phyloP scores from a whole-genome alignment of 176 grass and related monocot species.

The Chrysopogon serrulatus region DNA sequence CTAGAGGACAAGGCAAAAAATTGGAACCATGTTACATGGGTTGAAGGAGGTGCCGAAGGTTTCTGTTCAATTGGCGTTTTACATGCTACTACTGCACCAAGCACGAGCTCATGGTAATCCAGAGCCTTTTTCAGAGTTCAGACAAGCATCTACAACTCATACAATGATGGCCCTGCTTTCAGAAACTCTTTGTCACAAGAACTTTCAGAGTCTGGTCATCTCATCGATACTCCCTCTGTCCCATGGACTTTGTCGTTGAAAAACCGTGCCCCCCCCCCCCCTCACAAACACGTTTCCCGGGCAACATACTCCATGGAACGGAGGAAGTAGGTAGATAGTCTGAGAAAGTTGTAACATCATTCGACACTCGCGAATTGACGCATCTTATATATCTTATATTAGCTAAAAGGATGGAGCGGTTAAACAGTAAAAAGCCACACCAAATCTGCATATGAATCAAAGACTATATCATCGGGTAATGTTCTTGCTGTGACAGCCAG shows the following conservation, averaged over 20 bases:
- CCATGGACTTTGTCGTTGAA: too few relatives aligned
- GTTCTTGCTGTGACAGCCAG: background rate
- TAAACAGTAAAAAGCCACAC: background rate
- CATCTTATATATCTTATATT: background rate
- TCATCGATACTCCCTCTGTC: too few relatives aligned
- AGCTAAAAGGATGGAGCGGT: background rate
- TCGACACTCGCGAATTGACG: background rate
- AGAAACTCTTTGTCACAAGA: constrained; percentile 19
- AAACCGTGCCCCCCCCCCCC: too few relatives aligned
- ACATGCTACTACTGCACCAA: constrained; percentile 17
- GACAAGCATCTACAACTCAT: constrained; percentile 9
- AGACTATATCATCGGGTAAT: background rate
- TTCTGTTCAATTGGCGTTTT: constrained; percentile 18
- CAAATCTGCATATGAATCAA: background rate
- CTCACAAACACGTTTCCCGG: too few relatives aligned
- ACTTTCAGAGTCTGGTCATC: constrained; percentile 35
- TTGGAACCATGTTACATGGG: constrained; percentile 28
- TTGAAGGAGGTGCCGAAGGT: background rate
- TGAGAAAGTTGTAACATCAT: constrained; percentile 13
- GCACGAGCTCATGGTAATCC: constrained; percentile 33
- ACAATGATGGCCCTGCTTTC: constrained; percentile 34
- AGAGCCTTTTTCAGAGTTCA: constrained; percentile 17
- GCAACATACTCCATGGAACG: too few relatives aligned
- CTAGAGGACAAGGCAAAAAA: constrained; percentile 24
- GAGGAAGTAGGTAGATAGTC: constrained; percentile 12